These are phyloP conservation scores for Solanum appendiculatum DNA, from an alignment of 257 asterid species.

Conservation along the genomic window DNA sequence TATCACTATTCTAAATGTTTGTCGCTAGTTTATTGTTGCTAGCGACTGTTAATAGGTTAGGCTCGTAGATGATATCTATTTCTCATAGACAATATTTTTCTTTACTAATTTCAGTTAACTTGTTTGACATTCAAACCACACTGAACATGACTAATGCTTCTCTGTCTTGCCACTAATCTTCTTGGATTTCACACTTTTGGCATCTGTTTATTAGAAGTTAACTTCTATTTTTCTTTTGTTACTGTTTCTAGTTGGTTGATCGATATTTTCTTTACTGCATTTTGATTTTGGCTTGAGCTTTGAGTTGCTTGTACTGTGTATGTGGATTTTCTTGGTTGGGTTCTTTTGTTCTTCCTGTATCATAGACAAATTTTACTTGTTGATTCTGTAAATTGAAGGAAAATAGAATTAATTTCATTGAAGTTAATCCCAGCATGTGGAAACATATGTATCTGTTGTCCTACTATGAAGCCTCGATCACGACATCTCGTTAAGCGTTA, in stretches of 20 bases:
- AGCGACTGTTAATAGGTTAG: neutral
- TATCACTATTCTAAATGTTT: neutral
- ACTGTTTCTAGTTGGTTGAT: neutral
- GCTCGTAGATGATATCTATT: neutral
- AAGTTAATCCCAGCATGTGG: slow-evolving; percentile 94
- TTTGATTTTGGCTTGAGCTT: neutral
- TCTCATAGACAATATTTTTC: too few species aligned
- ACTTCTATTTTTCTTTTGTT: neutral
- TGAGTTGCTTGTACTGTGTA: neutral
- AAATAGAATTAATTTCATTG: slow-evolving; percentile 83
- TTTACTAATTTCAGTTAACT: too few species aligned
- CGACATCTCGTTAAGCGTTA: slow-evolving; percentile 94
- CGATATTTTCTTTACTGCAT: neutral
- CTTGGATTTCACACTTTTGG: neutral
- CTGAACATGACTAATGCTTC: neutral
- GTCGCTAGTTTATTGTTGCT: neutral
- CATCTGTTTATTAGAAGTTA: neutral
- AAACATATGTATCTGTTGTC: slow-evolving; percentile 98
- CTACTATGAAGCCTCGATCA: slow-evolving; percentile 91
- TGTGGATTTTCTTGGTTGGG: neutral
- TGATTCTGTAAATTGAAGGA: slow-evolving; percentile 13
- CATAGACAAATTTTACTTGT: neutral
- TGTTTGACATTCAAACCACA: too few species aligned
- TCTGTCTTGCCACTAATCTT: neutral
- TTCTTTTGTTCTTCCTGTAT: neutral